A percentile compares a stretch with the other conserved stretches of the same genome.
These are phyloP conservation scores for Oehlia diaphana DNA, from an alignment of 192 early-diverging fungal genomes.

Conservation along the genomic window DNA sequence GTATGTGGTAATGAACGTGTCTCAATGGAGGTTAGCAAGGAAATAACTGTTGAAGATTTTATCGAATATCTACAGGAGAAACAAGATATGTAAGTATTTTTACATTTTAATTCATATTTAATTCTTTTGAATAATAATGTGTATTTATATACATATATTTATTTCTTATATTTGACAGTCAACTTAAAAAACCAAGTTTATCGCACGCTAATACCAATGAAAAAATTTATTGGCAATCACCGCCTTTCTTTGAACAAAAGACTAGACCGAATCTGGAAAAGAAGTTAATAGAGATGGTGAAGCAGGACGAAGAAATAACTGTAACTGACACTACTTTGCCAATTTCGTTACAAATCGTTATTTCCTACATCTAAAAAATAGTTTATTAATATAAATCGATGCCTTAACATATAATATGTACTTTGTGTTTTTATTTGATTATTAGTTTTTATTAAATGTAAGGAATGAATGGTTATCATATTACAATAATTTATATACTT, in stretches of 20 bases:
- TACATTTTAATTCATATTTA: too few species aligned
- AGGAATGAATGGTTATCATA: too few species aligned
- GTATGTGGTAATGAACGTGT: slow-evolving; percentile 77
- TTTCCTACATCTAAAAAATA: slow-evolving; percentile 9
- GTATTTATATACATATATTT: background rate
- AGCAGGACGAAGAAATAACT: slow-evolving; percentile 68
- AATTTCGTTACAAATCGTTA: slow-evolving; percentile 45
- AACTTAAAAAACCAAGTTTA: slow-evolving; percentile 86
- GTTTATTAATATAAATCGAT: too few species aligned
- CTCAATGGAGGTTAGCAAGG: slow-evolving; percentile 49
- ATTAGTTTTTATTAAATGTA: too few species aligned
- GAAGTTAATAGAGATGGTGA: slow-evolving; percentile 62
- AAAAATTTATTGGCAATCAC: slow-evolving; percentile 88
- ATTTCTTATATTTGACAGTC: slow-evolving; percentile 46
- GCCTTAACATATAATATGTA: too few species aligned
- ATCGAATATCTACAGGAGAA: slow-evolving; percentile 79
- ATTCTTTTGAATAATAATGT: background rate
- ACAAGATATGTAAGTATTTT: slow-evolving; percentile 59
- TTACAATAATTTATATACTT: too few species aligned
- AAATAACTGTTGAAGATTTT: slow-evolving; percentile 75
- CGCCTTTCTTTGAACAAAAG: slow-evolving; percentile 70
- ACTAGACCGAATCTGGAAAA: slow-evolving; percentile 87
- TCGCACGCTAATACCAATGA: slow-evolving; percentile 41
- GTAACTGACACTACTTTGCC: slow-evolving; percentile 82
- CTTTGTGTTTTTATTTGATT: too few species aligned